Evolutionary conservation across 345 rosid genomes (phyloP).

Genomic region (Eucalyptus regnans): DNA sequence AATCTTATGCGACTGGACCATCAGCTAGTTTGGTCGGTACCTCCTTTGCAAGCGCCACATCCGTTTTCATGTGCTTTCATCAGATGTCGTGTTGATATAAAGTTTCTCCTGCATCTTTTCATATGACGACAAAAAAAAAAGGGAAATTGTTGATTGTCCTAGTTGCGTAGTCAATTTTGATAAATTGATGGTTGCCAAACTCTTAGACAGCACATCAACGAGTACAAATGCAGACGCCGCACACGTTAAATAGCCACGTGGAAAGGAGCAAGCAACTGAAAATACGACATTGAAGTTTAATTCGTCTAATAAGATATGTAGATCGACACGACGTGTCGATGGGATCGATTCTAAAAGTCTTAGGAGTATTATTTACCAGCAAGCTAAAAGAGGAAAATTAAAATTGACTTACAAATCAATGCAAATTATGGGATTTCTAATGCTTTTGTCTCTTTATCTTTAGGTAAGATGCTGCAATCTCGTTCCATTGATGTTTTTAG

Average conservation of each 20-base stretch:
- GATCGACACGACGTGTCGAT: fast-evolving
- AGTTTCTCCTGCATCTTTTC: neutral
- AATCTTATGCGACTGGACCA: neutral
- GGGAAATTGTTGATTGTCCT: neutral
- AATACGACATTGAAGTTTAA: neutral
- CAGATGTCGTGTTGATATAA: neutral
- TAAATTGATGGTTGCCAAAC: neutral
- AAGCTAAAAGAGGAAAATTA: neutral
- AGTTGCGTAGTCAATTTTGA: neutral
- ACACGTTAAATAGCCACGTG: neutral
- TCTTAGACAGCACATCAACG: neutral
- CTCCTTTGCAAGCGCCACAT: no score
- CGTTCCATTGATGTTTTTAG: neutral
- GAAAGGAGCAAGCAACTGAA: neutral
- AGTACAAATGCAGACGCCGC: neutral
- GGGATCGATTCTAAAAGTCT: neutral
- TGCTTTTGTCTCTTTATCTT: neutral
- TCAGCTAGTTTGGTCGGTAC: no score
- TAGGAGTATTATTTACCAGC: neutral
- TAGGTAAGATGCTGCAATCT: neutral
- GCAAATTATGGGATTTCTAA: neutral
- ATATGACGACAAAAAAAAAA: neutral
- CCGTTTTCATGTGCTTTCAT: no score
- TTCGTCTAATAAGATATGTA: neutral
- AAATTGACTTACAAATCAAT: neutral